Percentiles rank a stretch among this genome's conserved stretches.
Evolutionary conservation across 441 rosid species (phyloP).

Genomic region (Francoa sonchifolia): DNA sequence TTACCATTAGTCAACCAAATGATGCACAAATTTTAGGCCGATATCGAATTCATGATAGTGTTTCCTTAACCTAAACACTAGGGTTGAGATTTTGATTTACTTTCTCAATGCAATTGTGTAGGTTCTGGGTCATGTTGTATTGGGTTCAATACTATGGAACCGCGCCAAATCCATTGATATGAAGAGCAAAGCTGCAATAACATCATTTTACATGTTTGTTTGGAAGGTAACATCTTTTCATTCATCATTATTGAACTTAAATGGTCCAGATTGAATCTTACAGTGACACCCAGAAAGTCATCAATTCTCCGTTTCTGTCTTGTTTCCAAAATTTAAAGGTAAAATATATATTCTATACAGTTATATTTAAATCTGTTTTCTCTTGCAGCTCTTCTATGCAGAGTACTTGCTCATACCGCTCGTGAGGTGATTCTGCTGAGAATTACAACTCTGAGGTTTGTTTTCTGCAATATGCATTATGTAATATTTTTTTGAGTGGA

Average conservation of each 20-base stretch:
- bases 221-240: conserved; percentile 98
- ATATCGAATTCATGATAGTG: no score
- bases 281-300: no score
- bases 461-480: no score
- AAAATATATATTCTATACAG: neutral
- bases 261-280: no score
- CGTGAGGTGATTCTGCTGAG: conserved; percentile 37
- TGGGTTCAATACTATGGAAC: conserved; percentile 49
- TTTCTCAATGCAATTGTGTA: conserved; percentile 14
- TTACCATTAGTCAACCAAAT: no score
- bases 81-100: neutral
- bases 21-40: no score
- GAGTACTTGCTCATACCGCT: conserved; percentile 63
- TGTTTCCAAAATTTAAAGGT: no score
- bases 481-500: no score
- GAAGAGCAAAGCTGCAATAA: conserved; percentile 65
- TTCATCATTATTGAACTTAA: no score
- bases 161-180: conserved; percentile 71
- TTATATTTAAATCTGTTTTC: neutral
- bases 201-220: conserved; percentile 90
- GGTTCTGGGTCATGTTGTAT: conserved; percentile 66
- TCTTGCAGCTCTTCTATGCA: conserved; percentile 49
- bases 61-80: neutral
- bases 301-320: no score
- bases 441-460: no score